Base-by-base conservation (phyloP, 2,329 filamentous ascomycete genomes). In the Orbilia brochopaga region DNA sequence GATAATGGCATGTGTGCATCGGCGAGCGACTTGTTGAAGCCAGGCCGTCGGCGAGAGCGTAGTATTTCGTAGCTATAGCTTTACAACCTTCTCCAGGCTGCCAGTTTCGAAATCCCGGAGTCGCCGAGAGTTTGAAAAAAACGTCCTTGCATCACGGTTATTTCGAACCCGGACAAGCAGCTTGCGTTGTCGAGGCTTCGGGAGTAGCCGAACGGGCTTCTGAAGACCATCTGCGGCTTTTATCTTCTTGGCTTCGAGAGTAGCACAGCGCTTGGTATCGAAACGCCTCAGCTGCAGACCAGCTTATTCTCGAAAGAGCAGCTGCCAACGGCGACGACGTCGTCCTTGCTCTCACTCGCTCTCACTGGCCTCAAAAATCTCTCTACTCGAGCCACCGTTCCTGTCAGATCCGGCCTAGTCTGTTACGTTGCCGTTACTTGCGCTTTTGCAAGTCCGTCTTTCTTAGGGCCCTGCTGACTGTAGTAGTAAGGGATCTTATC, bases 201-300 rank as follows among this genome's bases (percentile, higher is more conserved):
- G 44, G 19, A 23, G 44, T 5, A 19, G 44, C 44, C 44, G 19
- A 48, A 23, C 44, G n/a, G 19, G n/a, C n/a, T 48, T 19, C 11
- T 10, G 8, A 11, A 11, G 17, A 5, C 37, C 15, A 13, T 42
- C 37, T 42, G 37, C 37, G 37, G 37, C 37, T 42, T 42, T 42
- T 42, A 42, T 42, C n/a, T 7, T 37, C 10, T 53, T 55, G 32
- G 52, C 32, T 55, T 35, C 32, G 11, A 15, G 10, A 23, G 27
- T 23, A 19, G 15, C 37, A 15, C 27, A 32, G 52, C 52, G 11
- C 50, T 57, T 42, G 42, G 27, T 60, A n/a, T 32, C 50, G 17
- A 24, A 52, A 52, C 60, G 55, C 63, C 48, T 55, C 63, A 60
- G 64, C 64, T 69, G 64, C 63, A 42, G n/a, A n/a, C n/a, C n/a